A percentile compares a stretch with the other conserved stretches of the same genome.
Conservation (phyloP, 2,329 filamentous ascomycete genomes). For the Canariomyces notabilis region DNA sequence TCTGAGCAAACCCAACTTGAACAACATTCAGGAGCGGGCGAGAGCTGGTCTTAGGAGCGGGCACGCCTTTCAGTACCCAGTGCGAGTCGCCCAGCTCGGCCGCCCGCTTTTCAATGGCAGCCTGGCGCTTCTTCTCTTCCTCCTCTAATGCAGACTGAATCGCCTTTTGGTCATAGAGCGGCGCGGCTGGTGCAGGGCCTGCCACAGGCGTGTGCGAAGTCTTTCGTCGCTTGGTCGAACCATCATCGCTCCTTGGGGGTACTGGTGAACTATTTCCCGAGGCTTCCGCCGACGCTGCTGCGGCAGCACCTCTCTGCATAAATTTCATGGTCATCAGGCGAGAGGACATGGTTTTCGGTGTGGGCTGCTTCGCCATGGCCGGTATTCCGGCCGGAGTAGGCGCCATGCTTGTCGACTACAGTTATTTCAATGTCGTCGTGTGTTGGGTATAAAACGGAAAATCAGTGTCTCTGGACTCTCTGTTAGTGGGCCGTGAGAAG, state of each 20-base stretch:
- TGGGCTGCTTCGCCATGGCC: slow-evolving; percentile 30
- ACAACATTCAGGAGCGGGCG: slow-evolving; percentile 51
- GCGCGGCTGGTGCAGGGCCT: slow-evolving; percentile 35
- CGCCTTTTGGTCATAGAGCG: slow-evolving; percentile 52
- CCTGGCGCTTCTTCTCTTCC: slow-evolving; percentile 61
- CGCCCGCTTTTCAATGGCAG: slow-evolving; percentile 57
- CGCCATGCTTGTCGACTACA: slow-evolving; percentile 16
- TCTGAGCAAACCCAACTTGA: slow-evolving; percentile 50
- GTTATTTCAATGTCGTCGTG: no score
- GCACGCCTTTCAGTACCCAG: slow-evolving; percentile 64
- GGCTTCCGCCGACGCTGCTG: slow-evolving; percentile 33
- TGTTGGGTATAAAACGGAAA: no score
- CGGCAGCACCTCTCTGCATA: slow-evolving; percentile 81
- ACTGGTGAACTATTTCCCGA: slow-evolving; percentile 37
- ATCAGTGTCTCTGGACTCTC: no score
- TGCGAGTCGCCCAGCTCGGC: slow-evolving; percentile 63
- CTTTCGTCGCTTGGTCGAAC: slow-evolving; percentile 61
- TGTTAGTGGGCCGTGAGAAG: no score
- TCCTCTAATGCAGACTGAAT: slow-evolving; percentile 60
- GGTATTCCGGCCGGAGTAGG: slow-evolving; percentile 15
- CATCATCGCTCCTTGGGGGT: slow-evolving; percentile 42
- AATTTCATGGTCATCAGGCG: slow-evolving; percentile 94
- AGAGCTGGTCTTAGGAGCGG: slow-evolving; percentile 26
- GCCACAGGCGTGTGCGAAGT: slow-evolving; percentile 36
- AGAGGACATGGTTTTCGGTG: slow-evolving; percentile 70